Base-by-base conservation (phyloP, 257 asterid species). In the Haberlea rhodopensis region DNA sequence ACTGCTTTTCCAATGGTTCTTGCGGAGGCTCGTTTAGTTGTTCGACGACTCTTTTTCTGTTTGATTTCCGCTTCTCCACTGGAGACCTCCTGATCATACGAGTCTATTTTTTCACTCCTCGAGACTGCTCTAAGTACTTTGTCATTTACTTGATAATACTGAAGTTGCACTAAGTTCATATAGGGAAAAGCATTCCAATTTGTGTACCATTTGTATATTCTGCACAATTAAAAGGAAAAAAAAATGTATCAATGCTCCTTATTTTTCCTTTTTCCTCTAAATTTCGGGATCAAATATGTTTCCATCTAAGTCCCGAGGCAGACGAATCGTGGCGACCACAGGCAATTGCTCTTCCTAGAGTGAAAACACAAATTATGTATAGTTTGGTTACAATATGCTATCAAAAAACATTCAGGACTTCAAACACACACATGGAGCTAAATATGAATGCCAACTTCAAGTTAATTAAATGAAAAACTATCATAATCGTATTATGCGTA, bases 151-250 rank as follows among this genome's bases (percentile, higher is more conserved):
- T 85, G 76, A 68, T 32, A 66, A 58, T 73, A 69, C 72, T 74
- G 85, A 80, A 82, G 65, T 63, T 84, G 78, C 63, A 81, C 72
- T 29, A 70, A 16, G 70, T 84, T 81, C 67, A 75, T 54, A 70
- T 52, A 66, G 49, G 80, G 82, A 57, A 63, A 73, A 18, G 62
- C 23, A 16, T 52, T 76, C 75, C 80, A 82, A 69, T 69, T 83
- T 59, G 77, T 59, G 28, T 81, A 79, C 84, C 81, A 82, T 81
- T 89, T 89, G 76, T 81, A 79, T 65, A 72, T 70, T 68, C 81
- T 82, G 75, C 79, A 69, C 62, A 69, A 59, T 29, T 63, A 62
- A 21, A 62, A 53, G 34, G 57, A 15, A 25, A 31, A 34, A n/a
- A 16, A 60, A 34, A 45, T 31, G 3, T 0, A 51, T 71, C 53